Base-by-base conservation (phyloP, 352 stramenopile genomes). In the Blastocystis sp. region DNA sequence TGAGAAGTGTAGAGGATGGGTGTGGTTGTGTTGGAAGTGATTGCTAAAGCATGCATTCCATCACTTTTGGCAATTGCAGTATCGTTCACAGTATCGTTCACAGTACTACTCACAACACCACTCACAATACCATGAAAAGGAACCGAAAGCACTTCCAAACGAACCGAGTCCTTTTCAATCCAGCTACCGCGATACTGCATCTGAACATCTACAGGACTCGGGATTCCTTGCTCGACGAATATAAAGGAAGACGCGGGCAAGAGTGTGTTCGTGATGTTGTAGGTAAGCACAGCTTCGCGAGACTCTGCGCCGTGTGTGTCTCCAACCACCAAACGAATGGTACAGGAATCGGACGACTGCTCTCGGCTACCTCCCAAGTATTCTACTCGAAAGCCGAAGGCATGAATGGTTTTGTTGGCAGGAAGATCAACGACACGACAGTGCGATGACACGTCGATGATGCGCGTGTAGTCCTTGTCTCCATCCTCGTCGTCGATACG, bases 391-490 rank as follows among this genome's bases (percentile, higher is more conserved):
- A 51, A 72, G n/a, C n/a, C 42, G 14, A 72, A 72, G 4, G 16
- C 36, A 21, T 49, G 40, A 3, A 72, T 3, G 14, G 42, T n/a
- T 6, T 27, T 32, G 36, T 42, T 72, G 21, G 34, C 14, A 4
- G 49, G 24, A 11, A 61, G 48, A 24, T 11, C 18, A 4, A 49
- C n/a, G 44, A 81, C 11, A 44, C 29, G 21, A 42, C 69, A 81
- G 34, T 29, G 18, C 11, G 51, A 44, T 24, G 44, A 64, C 11
- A 81, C 63, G 7, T 34, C 24, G 18, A 81, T 40, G 34, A 81
- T 63, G 49, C 51, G 69, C 6, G 69, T 81, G 36, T 81, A 81
- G 8, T 29, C 32, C 44, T 48, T 57, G 32, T 81, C 69, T 51
- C 24, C 69, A 65, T 81, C 69, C 14, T 49, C 4, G 63, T 81